These are phyloP conservation scores for Chaetomium cochliodes DNA, from an alignment of 495 filamentous ascomycete species.

Conservation along the genomic window DNA sequence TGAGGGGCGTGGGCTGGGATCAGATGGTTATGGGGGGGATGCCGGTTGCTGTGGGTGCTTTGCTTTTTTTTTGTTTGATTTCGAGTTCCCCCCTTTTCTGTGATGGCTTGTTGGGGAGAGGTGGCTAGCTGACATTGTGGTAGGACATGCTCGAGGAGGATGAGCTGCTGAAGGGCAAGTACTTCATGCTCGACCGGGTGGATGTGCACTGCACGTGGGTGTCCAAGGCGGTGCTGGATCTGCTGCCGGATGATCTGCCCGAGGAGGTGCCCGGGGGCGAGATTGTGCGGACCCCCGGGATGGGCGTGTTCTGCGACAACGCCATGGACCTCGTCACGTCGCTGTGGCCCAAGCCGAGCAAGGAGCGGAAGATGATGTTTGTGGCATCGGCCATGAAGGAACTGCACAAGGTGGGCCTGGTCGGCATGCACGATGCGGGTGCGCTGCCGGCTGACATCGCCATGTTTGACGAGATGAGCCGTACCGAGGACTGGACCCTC, in stretches of 20 bases:
- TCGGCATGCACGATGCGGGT: conserved; percentile 63
- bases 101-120: neutral
- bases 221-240: conserved; percentile 55
- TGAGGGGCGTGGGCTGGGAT: conserved; percentile 65
- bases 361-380: conserved; percentile 47
- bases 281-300: conserved; percentile 53
- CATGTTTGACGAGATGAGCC: conserved; percentile 49
- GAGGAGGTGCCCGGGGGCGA: conserved; percentile 58
- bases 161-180: conserved; percentile 48
- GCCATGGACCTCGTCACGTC: conserved; percentile 59
- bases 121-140: conserved; percentile 17
- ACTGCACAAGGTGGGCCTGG: conserved; percentile 59
- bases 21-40: conserved; percentile 59
- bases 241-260: conserved; percentile 53
- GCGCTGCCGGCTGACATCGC: conserved; percentile 51
- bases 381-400: conserved; percentile 55
- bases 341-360: conserved; percentile 54
- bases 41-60: conserved; percentile 57
- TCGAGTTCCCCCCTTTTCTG: neutral
- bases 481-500: conserved; percentile 51
- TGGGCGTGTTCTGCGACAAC: conserved; percentile 70
- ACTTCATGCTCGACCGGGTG: conserved; percentile 65
- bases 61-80: neutral
- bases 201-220: conserved; percentile 67
- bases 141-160: conserved; percentile 55